Percentiles rank a stretch among this genome's conserved stretches.
Evolutionary conservation across 495 filamentous ascomycete species (phyloP).

Genomic region (Podospora pseudopauciseta): DNA sequence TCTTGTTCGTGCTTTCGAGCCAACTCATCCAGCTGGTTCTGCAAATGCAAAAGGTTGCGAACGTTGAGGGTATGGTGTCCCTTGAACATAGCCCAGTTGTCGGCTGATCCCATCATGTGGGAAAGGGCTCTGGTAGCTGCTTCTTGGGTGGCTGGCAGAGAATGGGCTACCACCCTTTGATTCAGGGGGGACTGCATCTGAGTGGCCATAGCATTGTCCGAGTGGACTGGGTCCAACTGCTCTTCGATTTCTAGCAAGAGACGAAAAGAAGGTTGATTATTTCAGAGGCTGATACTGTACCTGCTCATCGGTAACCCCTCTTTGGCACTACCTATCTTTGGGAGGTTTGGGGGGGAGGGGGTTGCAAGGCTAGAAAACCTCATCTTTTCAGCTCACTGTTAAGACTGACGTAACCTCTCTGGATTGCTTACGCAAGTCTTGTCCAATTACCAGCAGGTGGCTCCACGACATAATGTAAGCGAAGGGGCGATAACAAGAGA

Average conservation of each 20-base stretch:
- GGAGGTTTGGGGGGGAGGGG: too few relatives aligned
- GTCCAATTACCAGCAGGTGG: not conserved
- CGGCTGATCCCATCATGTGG: not conserved
- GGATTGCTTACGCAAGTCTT: not conserved
- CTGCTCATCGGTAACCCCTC: not conserved
- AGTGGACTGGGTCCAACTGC: too few relatives aligned
- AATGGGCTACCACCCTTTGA: too few relatives aligned
- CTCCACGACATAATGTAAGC: too few relatives aligned
- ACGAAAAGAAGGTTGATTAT: too few relatives aligned
- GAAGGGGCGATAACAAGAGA: too few relatives aligned
- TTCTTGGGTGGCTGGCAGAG: not conserved
- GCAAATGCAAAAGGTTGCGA: not conserved
- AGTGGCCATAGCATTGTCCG: too few relatives aligned
- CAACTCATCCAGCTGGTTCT: not conserved
- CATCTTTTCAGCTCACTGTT: not conserved
- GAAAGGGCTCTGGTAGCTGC: not conserved
- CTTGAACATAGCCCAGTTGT: not conserved
- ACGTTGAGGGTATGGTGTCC: not conserved
- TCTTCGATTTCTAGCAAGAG: too few relatives aligned
- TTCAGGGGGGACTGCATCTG: not conserved
- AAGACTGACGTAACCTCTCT: not conserved
- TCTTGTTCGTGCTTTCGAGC: not conserved
- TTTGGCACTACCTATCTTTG: not conserved
- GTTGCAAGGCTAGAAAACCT: too few relatives aligned
- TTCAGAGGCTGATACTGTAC: too few relatives aligned